Percentiles rank a stretch among this genome's conserved stretches.
Conservation (phyloP, 495 filamentous ascomycete species). For the Paragyromitra xinjiangensis region DNA sequence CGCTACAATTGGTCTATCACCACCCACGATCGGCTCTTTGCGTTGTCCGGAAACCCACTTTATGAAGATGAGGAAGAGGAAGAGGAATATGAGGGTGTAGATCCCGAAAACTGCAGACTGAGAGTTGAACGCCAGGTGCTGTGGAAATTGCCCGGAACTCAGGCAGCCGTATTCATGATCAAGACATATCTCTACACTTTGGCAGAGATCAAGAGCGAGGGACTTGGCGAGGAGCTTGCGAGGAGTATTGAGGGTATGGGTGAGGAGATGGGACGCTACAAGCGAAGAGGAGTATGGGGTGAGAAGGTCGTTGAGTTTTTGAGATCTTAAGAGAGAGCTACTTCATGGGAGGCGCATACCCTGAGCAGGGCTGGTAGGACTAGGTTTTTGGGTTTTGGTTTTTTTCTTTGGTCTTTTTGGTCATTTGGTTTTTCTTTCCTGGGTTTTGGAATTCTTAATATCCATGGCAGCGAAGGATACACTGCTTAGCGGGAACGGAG, state of each 20-base stretch:
- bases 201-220: conserved; percentile 73
- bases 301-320: conserved; percentile 52
- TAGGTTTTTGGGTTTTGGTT: conserved; percentile 10
- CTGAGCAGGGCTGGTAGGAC: not conserved
- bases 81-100: conserved; percentile 58
- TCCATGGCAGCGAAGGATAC: conserved; percentile 34
- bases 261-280: conserved; percentile 49
- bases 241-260: conserved; percentile 75
- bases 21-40: conserved; percentile 66
- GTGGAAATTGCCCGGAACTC: conserved; percentile 72
- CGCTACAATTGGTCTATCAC: conserved; percentile 74
- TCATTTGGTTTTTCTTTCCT: conserved; percentile 11
- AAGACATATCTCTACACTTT: conserved; percentile 83
- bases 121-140: conserved; percentile 81
- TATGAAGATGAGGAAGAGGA: conserved; percentile 34
- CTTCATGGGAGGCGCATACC: not conserved
- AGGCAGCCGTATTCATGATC: conserved; percentile 77
- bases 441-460: conserved; percentile 29
- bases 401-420: conserved; percentile 4
- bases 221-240: conserved; percentile 70
- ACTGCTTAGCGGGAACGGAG: conserved; percentile 34
- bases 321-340: conserved; percentile 24
- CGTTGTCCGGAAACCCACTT: conserved; percentile 64
- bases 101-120: conserved; percentile 65
- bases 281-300: conserved; percentile 47